Percentiles rank a stretch among this genome's conserved stretches.
phyloP scores from a whole-genome alignment of 805 yeast species.

The Metschnikowia lochheadii region DNA sequence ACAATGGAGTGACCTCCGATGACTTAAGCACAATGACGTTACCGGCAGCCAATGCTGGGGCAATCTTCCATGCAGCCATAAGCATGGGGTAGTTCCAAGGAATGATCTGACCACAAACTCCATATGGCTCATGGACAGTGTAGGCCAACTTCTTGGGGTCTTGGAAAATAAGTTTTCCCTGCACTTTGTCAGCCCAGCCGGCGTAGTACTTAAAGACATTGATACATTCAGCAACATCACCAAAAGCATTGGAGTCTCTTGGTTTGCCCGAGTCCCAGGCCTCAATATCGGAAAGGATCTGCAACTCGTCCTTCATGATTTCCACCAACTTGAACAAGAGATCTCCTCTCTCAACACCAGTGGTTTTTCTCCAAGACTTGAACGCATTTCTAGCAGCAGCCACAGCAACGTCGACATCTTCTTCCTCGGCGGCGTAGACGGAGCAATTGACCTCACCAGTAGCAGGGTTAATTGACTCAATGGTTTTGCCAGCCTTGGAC shows the following conservation, averaged over 20 bases:
- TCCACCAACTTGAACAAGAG: slow-evolving; percentile 38
- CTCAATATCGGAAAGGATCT: slow-evolving; percentile 36
- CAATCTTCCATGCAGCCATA: slow-evolving; percentile 79
- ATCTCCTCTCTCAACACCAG: slow-evolving; percentile 40
- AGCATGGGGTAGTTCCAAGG: slow-evolving; percentile 70
- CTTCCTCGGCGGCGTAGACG: slow-evolving; percentile 40
- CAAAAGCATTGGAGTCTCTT: slow-evolving; percentile 42
- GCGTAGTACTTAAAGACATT: slow-evolving; percentile 50
- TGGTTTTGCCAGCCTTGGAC: slow-evolving; percentile 23
- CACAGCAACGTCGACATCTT: slow-evolving; percentile 42
- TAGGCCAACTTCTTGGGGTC: slow-evolving; percentile 54
- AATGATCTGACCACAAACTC: slow-evolving; percentile 64
- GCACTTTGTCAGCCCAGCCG: slow-evolving; percentile 59
- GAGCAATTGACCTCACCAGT: slow-evolving; percentile 41
- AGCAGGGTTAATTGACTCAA: slow-evolving; percentile 41
- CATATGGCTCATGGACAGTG: slow-evolving; percentile 63
- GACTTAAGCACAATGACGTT: slow-evolving; percentile 69
- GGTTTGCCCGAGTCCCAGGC: slow-evolving; percentile 50
- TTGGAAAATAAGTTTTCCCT: slow-evolving; percentile 41
- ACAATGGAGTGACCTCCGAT: slow-evolving; percentile 73
- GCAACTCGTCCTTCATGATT: slow-evolving; percentile 29
- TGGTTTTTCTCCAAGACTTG: slow-evolving; percentile 44
- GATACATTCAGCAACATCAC: slow-evolving; percentile 46
- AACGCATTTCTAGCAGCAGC: slow-evolving; percentile 36
- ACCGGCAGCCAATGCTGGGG: slow-evolving; percentile 80